Base-by-base conservation (phyloP, 495 filamentous ascomycete genomes). In the Neurospora sp. region DNA sequence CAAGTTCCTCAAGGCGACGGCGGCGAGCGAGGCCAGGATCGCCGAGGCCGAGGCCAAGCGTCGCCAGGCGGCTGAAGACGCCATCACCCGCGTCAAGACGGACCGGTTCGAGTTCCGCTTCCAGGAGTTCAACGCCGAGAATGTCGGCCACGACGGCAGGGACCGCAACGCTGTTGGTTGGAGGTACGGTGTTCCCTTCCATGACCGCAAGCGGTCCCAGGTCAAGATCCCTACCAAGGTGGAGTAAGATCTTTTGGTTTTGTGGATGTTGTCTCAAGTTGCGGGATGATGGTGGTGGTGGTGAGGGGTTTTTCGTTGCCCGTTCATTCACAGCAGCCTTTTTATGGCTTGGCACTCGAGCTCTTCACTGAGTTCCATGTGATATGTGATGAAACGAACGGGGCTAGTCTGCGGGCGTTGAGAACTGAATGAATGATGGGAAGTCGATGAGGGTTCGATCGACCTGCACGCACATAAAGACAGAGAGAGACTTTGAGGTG, bases 31-130 rank as follows among this genome's bases (percentile, higher is more conserved):
- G 73, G 59, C 72, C 39, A 73, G 41, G 68, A 72, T 79, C 12
- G 82, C 81, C n/a, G 71, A 75, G 4, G 82, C 76, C 68, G 85
- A 85, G 74, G 77, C 86, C 10, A 78, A 80, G 72, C 82, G 83
- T 59, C 82, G 76, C 70, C 71, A 78, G 71, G 71, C 78, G 73
- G 83, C 81, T 31, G 83, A 83, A 69, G 81, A 79, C 70, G 76
- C 78, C 39, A 85, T 87, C 18, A 83, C 87, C 68, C 85, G 82
- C 8, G 81, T 85, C 38, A 71, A 81, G 12, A 78, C 80, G 70
- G 81, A 80, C 0, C 86, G 89, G 31, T 96, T 91, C 83, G 91
- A 93, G 79, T 98, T 95, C 84, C 88, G 90, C 71, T 90, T 99
- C 77, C 85, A 89, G 81, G 88, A 95, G 72, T 77, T 85, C 74